phyloP scores from a whole-genome alignment of 225 moss, liverwort and hornwort genomes.

The Antitrichia curtipendula region DNA sequence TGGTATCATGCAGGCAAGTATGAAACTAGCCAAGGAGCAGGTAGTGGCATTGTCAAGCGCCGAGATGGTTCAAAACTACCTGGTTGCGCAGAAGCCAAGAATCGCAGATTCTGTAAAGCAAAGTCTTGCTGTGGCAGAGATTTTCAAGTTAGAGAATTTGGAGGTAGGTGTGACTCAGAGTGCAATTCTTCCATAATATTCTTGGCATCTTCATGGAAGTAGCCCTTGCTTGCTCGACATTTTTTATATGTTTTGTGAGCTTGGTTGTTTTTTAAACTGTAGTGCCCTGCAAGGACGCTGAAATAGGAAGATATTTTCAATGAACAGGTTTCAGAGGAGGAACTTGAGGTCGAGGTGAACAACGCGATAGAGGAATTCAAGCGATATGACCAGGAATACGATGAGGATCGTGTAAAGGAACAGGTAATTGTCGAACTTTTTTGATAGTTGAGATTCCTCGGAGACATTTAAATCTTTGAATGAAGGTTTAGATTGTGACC shows the following conservation, averaged over 20 bases:
- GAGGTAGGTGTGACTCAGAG: constrained; percentile 4
- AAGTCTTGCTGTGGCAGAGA: constrained; percentile 80
- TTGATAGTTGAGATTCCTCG: neutral
- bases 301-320: neutral
- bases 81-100: constrained; percentile 66
- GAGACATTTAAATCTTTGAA: neutral
- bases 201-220: neutral
- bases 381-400: constrained; percentile 89
- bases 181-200: neutral
- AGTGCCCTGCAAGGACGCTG: neutral
- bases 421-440: constrained; percentile 39
- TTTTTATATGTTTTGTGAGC: neutral
- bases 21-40: constrained; percentile 89
- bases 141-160: constrained; percentile 70
- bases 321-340: constrained; percentile 55
- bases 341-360: constrained; percentile 64
- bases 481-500: neutral
- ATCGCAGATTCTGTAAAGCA: constrained; percentile 71
- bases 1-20: constrained; percentile 51
- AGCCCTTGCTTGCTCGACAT: neutral
- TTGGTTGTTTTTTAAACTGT: neutral
- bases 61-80: constrained; percentile 91
- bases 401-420: constrained; percentile 68
- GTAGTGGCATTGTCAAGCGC: constrained; percentile 69
- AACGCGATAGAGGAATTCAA: constrained; percentile 78